Evolutionary conservation across 306 rosid genomes (phyloP).

Genomic region (Fragaria iinumae): DNA sequence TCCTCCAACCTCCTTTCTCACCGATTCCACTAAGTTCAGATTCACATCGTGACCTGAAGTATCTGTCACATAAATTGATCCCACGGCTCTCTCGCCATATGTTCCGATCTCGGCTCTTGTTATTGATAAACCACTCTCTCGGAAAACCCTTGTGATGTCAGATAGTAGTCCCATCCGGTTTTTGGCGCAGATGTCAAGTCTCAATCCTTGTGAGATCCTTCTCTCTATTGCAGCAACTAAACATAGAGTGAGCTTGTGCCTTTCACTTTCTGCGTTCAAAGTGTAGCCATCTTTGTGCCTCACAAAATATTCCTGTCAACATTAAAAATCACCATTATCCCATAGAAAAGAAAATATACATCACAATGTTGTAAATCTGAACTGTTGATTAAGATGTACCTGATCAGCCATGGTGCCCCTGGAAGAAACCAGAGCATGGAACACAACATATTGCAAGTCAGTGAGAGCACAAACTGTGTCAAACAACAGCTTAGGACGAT

Average conservation of each 20-base stretch:
- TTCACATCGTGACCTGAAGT: slow-evolving; percentile 51
- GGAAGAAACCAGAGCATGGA: slow-evolving; percentile 82
- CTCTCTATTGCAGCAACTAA: slow-evolving; percentile 82
- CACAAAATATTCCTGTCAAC: slow-evolving; percentile 70
- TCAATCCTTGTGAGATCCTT: slow-evolving; percentile 77
- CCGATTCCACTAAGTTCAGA: slow-evolving; percentile 44
- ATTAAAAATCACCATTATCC: background rate
- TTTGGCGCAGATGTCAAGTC: slow-evolving; percentile 49
- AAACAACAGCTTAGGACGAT: slow-evolving; percentile 73
- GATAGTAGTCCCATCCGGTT: slow-evolving; percentile 66
- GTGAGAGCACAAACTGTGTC: slow-evolving; percentile 83
- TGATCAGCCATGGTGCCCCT: slow-evolving; percentile 64
- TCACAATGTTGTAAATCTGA: background rate
- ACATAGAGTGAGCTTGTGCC: slow-evolving; percentile 50
- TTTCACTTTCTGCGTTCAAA: slow-evolving; percentile 47
- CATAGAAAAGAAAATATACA: background rate
- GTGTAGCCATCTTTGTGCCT: slow-evolving; percentile 46
- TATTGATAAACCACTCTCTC: slow-evolving; percentile 68
- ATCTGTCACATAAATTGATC: slow-evolving; percentile 69
- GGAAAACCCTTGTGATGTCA: slow-evolving; percentile 56
- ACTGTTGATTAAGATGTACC: slow-evolving; percentile 29
- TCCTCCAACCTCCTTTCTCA: slow-evolving; percentile 59
- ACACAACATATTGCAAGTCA: slow-evolving; percentile 68
- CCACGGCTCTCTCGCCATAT: slow-evolving; percentile 50
- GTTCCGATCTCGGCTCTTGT: slow-evolving; percentile 57